Conservation (phyloP, 2,329 filamentous ascomycete species). For the Colletotrichum noveboracense region DNA sequence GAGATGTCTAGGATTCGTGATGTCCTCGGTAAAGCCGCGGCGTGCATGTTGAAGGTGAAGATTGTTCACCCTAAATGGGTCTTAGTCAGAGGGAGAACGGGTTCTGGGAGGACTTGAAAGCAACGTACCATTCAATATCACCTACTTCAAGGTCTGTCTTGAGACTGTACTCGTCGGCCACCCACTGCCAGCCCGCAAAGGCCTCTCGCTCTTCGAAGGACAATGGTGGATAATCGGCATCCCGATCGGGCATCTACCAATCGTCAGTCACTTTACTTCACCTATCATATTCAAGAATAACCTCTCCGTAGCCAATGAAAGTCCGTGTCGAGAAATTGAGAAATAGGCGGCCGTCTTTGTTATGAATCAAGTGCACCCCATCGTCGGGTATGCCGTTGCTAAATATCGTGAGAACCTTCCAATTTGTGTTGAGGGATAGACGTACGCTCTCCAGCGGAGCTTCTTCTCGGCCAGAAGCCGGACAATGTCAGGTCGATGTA, state of each 20-base stretch:
- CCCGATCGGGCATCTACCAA: not conserved
- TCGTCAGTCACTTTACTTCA: accelerated
- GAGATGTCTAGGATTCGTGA: not conserved
- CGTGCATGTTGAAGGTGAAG: not conserved
- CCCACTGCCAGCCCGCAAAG: not conserved
- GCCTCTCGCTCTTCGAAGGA: not conserved
- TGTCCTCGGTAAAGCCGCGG: not conserved
- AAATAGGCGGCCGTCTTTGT: not conserved
- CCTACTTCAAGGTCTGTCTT: not conserved
- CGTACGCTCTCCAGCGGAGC: not conserved
- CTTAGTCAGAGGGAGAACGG: not conserved
- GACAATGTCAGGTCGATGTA: not conserved
- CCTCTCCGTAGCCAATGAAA: not conserved
- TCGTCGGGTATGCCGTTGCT: not conserved
- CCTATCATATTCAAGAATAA: not conserved
- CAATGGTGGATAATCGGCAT: not conserved
- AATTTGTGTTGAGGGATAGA: not conserved
- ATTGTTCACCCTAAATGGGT: not conserved
- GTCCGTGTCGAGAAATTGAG: not conserved
- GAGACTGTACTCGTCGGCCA: not conserved
- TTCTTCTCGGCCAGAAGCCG: not conserved
- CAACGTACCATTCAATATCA: not conserved
- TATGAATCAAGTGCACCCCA: not conserved
- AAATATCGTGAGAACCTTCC: not conserved
- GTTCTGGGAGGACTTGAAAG: accelerated